Evolutionary conservation across 192 early-diverging fungal genomes (phyloP).

Genomic region (Podila horticola): DNA sequence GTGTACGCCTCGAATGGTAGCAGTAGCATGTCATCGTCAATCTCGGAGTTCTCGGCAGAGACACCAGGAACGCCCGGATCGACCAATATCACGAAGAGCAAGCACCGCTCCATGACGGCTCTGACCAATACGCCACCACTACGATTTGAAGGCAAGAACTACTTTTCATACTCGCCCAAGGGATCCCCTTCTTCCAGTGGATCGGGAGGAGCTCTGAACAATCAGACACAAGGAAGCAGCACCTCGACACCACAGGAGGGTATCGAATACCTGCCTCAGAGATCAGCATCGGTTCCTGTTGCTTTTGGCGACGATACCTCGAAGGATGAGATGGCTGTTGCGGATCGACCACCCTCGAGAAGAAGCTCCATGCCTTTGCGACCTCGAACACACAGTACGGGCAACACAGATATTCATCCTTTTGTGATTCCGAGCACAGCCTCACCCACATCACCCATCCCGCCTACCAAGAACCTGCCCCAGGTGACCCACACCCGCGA

Average conservation of each 20-base stretch:
- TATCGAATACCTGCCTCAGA: constrained; percentile 39
- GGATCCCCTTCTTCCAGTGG: constrained; percentile 39
- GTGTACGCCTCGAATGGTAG: constrained; percentile 47
- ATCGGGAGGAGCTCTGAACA: constrained; percentile 16
- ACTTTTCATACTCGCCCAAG: constrained; percentile 48
- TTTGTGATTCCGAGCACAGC: constrained; percentile 27
- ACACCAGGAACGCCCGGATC: constrained; percentile 43
- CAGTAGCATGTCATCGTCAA: constrained; percentile 42
- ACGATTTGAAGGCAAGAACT: constrained; percentile 50
- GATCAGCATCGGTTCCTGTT: constrained; percentile 46
- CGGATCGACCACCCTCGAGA: constrained; percentile 15
- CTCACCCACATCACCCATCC: constrained; percentile 39
- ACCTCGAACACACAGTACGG: constrained; percentile 37
- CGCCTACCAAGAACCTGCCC: constrained; percentile 26
- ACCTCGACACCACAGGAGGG: constrained; percentile 26
- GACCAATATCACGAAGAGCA: constrained; percentile 29
- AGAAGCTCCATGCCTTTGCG: constrained; percentile 44
- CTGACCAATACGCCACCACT: constrained; percentile 35
- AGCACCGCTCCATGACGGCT: constrained; percentile 48
- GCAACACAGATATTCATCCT: constrained; percentile 40
- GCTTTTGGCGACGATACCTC: constrained; percentile 29
- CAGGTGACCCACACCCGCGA: constrained; percentile 34
- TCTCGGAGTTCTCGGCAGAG: constrained; percentile 36
- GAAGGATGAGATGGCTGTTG: constrained; percentile 8
- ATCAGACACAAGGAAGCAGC: constrained; percentile 13